Evolutionary conservation across 495 filamentous ascomycete genomes (phyloP).

Genomic region (Pyrenula aspistea): DNA sequence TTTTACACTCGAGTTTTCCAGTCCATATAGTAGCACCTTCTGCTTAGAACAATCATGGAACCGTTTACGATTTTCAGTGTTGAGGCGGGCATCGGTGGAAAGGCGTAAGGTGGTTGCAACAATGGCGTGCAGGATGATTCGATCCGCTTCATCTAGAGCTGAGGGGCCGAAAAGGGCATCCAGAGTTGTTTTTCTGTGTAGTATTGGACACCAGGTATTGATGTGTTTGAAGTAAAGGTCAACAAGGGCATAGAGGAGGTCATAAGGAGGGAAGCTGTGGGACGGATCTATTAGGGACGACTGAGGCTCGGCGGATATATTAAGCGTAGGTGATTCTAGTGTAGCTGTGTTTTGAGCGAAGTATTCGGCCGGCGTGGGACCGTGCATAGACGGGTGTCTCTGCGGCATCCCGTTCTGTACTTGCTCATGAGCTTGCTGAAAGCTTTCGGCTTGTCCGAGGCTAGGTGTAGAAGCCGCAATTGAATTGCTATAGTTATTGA

Average conservation of each 20-base stretch:
- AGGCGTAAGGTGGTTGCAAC: slow-evolving; percentile 79
- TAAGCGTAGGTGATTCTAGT: slow-evolving; percentile 31
- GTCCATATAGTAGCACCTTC: slow-evolving; percentile 69
- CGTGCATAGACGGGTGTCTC: not conserved
- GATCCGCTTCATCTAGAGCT: slow-evolving; percentile 64
- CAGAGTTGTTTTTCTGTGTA: slow-evolving; percentile 67
- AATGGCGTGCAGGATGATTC: slow-evolving; percentile 74
- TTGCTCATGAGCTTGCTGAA: not conserved
- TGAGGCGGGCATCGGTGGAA: slow-evolving; percentile 61
- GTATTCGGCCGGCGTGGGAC: not conserved
- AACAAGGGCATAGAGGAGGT: slow-evolving; percentile 66
- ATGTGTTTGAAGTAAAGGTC: slow-evolving; percentile 87
- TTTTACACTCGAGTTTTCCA: slow-evolving; percentile 82
- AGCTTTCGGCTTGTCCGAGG: not conserved
- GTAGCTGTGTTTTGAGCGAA: slow-evolving; percentile 10
- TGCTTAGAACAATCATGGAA: slow-evolving; percentile 75
- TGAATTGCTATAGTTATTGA: not conserved
- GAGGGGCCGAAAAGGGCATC: slow-evolving; percentile 72
- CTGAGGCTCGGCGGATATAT: slow-evolving; percentile 11
- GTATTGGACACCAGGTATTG: slow-evolving; percentile 82
- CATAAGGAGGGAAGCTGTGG: slow-evolving; percentile 73
- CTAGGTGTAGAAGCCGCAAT: slow-evolving; percentile 1
- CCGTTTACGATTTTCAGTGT: slow-evolving; percentile 51
- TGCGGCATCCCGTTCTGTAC: not conserved
- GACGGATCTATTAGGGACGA: slow-evolving; percentile 41